These are phyloP conservation scores for Senna tora DNA, from an alignment of 306 rosid genomes.

Conservation along the genomic window DNA sequence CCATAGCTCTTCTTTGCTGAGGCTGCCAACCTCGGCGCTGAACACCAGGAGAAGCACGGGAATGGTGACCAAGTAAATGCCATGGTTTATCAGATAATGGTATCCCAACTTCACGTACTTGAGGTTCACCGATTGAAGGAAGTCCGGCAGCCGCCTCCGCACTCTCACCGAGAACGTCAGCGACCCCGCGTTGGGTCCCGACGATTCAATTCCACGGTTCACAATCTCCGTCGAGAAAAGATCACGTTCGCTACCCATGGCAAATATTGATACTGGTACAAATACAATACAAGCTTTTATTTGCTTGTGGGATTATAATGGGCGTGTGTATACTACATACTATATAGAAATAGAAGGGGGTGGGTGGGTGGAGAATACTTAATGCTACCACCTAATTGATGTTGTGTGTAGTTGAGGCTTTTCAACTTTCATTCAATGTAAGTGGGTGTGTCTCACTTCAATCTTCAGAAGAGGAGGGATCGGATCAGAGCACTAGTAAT, in stretches of 20 bases:
- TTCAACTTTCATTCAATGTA: slow-evolving; percentile 69
- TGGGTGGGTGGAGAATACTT: slow-evolving; percentile 68
- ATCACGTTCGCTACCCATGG: slow-evolving; percentile 77
- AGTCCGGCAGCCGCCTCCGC: slow-evolving; percentile 81
- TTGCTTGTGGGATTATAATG: slow-evolving; percentile 1
- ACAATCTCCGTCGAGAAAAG: slow-evolving; percentile 92
- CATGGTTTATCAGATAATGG: slow-evolving; percentile 92
- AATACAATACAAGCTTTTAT: too few species aligned
- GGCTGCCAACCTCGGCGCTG: slow-evolving; percentile 91
- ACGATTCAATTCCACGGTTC: slow-evolving; percentile 83
- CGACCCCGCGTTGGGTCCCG: slow-evolving; percentile 96
- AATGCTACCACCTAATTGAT: slow-evolving; percentile 67
- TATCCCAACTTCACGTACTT: slow-evolving; percentile 94
- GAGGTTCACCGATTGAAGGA: slow-evolving; percentile 89
- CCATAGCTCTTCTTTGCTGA: slow-evolving; percentile 86
- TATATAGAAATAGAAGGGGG: slow-evolving; percentile 40
- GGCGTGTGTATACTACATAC: slow-evolving; percentile 2
- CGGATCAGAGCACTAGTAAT: too few species aligned
- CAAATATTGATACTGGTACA: too few species aligned
- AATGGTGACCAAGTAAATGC: slow-evolving; percentile 76
- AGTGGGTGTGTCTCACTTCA: slow-evolving; percentile 20
- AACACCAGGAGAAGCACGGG: slow-evolving; percentile 81
- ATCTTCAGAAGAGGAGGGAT: not conserved
- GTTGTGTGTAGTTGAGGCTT: slow-evolving; percentile 67
- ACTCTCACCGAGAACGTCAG: slow-evolving; percentile 84